phyloP scores from a whole-genome alignment of 2,329 filamentous ascomycete species.

The Penicillium polonicum region DNA sequence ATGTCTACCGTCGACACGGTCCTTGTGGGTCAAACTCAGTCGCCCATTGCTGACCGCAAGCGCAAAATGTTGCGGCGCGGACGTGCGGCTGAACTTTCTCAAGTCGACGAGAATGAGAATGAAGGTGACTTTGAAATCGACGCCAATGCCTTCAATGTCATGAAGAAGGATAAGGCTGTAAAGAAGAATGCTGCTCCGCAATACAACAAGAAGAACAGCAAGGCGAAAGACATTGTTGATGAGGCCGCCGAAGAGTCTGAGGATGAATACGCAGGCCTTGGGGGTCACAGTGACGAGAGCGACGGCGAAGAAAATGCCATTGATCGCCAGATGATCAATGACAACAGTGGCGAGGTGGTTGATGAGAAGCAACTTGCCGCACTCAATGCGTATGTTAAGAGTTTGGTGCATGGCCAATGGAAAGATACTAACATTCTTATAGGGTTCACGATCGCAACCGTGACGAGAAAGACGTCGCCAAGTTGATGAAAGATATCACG shows the following conservation, averaged over 20 bases:
- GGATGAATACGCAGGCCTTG: constrained; percentile 93
- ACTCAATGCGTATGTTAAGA: constrained; percentile 73
- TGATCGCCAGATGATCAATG: constrained; percentile 86
- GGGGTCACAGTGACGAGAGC: constrained; percentile 85
- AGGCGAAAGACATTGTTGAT: constrained; percentile 81
- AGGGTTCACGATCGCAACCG: constrained; percentile 75
- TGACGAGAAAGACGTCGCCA: constrained; percentile 85
- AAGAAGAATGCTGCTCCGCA: constrained; percentile 52
- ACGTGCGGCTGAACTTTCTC: constrained; percentile 45
- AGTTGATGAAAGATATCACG: constrained; percentile 89
- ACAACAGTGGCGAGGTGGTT: constrained; percentile 71
- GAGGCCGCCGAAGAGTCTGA: constrained; percentile 97
- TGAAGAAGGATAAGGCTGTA: constrained; percentile 68
- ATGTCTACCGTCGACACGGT: constrained; percentile 70
- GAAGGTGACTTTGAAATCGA: constrained; percentile 39
- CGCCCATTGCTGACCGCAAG: constrained; percentile 63
- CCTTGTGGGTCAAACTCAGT: constrained; percentile 55
- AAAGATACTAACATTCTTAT: constrained; percentile 23
- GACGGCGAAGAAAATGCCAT: constrained; percentile 72
- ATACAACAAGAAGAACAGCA: constrained; percentile 83
- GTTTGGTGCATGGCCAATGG: constrained; percentile 3
- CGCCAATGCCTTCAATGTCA: constrained; percentile 63
- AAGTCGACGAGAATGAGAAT: constrained; percentile 44
- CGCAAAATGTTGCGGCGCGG: constrained; percentile 55
- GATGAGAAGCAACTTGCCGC: constrained; percentile 81